Base-by-base conservation (phyloP, 805 yeast species). In the Scheffersomyces stipitis region DNA sequence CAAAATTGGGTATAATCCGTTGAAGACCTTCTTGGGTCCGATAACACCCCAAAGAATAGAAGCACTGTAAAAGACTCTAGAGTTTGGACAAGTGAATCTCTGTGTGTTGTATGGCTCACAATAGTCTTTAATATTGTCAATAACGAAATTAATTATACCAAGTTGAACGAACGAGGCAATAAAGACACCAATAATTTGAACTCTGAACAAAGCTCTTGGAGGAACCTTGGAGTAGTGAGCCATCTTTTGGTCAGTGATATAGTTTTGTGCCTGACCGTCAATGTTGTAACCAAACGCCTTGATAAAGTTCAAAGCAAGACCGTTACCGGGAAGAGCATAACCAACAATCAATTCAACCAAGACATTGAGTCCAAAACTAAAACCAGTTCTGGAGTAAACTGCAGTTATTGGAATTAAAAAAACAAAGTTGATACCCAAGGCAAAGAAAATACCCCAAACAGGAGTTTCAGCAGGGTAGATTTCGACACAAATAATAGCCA, bases 151-250 rank as follows among this genome's bases (percentile, higher is more conserved):
- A 22, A 56, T 28, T 3, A 52, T 48, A 6, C 49, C 64, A 30
- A 57, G 39, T 15, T 46, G 37, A 26, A 57, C 36, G 23, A 58
- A 52, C 2, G 58, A 44, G 15, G 48, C 31, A 30, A 58, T 34
- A 12, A 49, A 36, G 3, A 47, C 50, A 2, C 59, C 45, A 14
- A 50, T 18, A 29, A 60, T 45, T 46, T 61, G 66, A 16, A 41
- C 42, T 55, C 69, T 57, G 60, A 83, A 80, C 44, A 81, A 61
- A 0, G 79, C 66, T 41, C 80, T 66, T 2, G 87, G 88, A 0
- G 84, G 78, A 15, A 83, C 62, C 46, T 80, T 80, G 51, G 79
- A 56, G 51, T 83, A 83, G 42, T 82, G 86, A 2, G 78, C 86
- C 52, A 78, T 54, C 49, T 82, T 82, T 68, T 76, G 73, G 48